These are phyloP conservation scores for Fistulifera pelliculosa DNA, from an alignment of 108 stramenopile species.

Conservation along the genomic window DNA sequence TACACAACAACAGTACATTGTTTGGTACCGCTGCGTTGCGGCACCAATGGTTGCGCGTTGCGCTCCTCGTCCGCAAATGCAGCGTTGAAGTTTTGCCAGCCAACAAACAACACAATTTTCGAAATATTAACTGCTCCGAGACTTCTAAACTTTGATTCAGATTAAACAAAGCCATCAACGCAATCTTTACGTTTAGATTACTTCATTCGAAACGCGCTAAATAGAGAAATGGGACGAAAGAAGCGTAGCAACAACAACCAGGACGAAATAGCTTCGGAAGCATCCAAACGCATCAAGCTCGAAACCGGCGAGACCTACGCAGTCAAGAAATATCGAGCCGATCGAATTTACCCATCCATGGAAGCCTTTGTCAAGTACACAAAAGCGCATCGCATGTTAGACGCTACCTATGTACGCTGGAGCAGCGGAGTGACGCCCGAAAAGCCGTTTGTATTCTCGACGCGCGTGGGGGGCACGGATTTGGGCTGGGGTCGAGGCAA, in stretches of 20 bases:
- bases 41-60: no score
- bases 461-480: constrained; percentile 62
- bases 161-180: no score
- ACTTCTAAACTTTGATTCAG: no score
- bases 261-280: neutral
- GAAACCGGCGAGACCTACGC: constrained; percentile 46
- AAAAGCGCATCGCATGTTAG: constrained; percentile 80
- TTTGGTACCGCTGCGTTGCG: no score
- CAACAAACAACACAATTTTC: no score
- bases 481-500: constrained; percentile 78
- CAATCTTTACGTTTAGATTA: no score
- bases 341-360: constrained; percentile 60
- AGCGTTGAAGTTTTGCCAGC: no score
- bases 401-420: constrained; percentile 67
- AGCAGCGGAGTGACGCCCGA: constrained; percentile 54
- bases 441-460: constrained; percentile 65
- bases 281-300: neutral
- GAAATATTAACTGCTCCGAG: no score
- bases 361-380: constrained; percentile 81
- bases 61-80: no score
- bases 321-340: constrained; percentile 80
- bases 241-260: constrained; percentile 2
- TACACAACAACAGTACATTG: no score
- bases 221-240: constrained; percentile 15
- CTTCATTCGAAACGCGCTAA: no score